Evolutionary conservation across 2,329 filamentous ascomycete genomes (phyloP).

Genomic region (Cladobotryum protrusum): DNA sequence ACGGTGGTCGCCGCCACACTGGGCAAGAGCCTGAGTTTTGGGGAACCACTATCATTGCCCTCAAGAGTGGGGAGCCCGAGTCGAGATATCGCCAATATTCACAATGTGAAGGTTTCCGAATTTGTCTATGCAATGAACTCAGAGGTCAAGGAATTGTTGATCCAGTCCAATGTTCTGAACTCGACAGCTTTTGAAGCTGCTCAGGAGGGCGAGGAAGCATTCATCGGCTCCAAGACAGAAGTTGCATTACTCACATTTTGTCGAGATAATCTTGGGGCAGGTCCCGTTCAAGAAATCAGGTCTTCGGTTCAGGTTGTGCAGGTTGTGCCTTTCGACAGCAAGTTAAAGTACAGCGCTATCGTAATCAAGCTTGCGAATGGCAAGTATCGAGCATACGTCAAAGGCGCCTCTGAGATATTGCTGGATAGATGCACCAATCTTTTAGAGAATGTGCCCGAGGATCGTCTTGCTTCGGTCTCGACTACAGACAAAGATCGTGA

Average conservation of each 20-base stretch:
- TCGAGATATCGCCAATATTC: neutral
- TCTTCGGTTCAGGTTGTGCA: conserved; percentile 38
- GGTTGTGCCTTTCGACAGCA: conserved; percentile 47
- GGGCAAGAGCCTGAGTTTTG: conserved; percentile 5
- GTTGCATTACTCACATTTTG: conserved; percentile 45
- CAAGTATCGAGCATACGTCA: conserved; percentile 43
- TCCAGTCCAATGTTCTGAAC: conserved; percentile 46
- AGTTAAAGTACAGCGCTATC: conserved; percentile 48
- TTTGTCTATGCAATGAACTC: conserved; percentile 13
- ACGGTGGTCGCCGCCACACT: conserved; percentile 19
- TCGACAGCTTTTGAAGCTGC: conserved; percentile 49
- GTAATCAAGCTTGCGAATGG: conserved; percentile 40
- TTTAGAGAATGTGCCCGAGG: neutral
- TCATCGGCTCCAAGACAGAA: conserved; percentile 50
- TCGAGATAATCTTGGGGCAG: conserved; percentile 42
- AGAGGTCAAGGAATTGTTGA: conserved; percentile 27
- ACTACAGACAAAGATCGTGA: conserved; percentile 34
- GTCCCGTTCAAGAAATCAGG: conserved; percentile 37
- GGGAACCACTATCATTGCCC: neutral
- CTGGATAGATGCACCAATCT: conserved; percentile 32
- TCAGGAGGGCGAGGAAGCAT: conserved; percentile 33
- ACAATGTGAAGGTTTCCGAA: conserved; percentile 1
- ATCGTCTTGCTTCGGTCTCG: neutral
- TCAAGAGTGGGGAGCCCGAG: conserved; percentile 4
- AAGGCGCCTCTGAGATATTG: conserved; percentile 51